Percentiles rank a stretch among this genome's conserved stretches.
These are phyloP conservation scores for Linum tenue DNA, from an alignment of 345 rosid species.

Conservation along the genomic window DNA sequence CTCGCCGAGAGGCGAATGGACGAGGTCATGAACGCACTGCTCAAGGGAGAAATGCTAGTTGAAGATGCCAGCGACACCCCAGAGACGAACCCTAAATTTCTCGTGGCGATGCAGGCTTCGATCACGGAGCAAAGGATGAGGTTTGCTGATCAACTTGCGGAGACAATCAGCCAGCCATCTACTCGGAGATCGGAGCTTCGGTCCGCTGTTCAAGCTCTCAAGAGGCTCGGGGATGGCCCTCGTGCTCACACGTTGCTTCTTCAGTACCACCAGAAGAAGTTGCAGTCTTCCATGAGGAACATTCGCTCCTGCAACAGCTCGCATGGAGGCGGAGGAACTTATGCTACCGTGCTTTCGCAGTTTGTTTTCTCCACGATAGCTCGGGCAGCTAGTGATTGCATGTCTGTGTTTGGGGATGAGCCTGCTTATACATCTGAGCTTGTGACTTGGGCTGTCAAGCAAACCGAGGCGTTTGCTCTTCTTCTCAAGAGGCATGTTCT, in stretches of 20 bases:
- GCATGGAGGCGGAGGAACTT: constrained; percentile 44
- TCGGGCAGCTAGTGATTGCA: constrained; percentile 71
- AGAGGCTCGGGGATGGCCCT: constrained; percentile 72
- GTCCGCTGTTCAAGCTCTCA: constrained; percentile 52
- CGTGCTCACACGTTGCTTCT: constrained; percentile 71
- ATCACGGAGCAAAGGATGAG: constrained; percentile 56
- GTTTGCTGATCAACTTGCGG: constrained; percentile 68
- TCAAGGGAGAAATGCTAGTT: constrained; percentile 53
- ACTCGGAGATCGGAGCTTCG: constrained; percentile 67
- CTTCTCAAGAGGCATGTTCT: constrained; percentile 57
- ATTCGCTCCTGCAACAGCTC: constrained; percentile 44
- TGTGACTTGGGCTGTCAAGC: constrained; percentile 89
- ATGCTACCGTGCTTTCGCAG: constrained; percentile 57
- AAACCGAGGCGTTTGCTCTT: constrained; percentile 50
- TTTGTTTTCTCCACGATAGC: constrained; percentile 74
- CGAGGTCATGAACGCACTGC: constrained; percentile 66
- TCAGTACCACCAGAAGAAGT: constrained; percentile 48
- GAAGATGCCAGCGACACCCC: constrained; percentile 33
- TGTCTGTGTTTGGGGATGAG: constrained; percentile 68
- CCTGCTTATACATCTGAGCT: constrained; percentile 81
- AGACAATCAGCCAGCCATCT: constrained; percentile 50
- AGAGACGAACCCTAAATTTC: constrained; percentile 32
- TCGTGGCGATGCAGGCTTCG: constrained; percentile 33
- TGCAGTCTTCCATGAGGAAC: constrained; percentile 44
- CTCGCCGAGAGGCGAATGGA: constrained; percentile 77